Conservation (phyloP, 768 basidiomycete genomes). For the Boletus rubescentipes region DNA sequence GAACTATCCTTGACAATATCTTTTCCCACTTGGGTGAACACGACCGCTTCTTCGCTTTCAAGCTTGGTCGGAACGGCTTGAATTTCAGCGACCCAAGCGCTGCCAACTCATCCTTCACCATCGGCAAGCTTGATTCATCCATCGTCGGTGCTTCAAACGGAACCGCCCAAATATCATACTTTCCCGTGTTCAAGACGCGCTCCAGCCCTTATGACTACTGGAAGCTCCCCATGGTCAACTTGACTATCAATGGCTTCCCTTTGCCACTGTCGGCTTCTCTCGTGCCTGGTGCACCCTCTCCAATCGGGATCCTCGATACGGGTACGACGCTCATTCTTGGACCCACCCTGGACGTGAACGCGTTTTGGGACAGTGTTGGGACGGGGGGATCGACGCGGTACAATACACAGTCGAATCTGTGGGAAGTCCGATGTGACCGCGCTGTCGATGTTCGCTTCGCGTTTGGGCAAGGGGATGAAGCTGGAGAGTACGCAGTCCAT, state of each 20-base stretch:
- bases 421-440: slow-evolving; percentile 52
- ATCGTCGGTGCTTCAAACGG: slow-evolving; percentile 25
- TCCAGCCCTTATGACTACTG: slow-evolving; percentile 49
- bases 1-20: slow-evolving; percentile 47
- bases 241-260: slow-evolving; percentile 43
- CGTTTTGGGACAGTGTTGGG: slow-evolving; percentile 51
- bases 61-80: slow-evolving; percentile 41
- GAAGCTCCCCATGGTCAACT: slow-evolving; percentile 49
- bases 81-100: slow-evolving; percentile 15
- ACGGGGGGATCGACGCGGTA: slow-evolving; percentile 38
- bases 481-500: slow-evolving; percentile 44
- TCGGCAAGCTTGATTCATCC: slow-evolving; percentile 47
- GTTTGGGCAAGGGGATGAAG: slow-evolving; percentile 38
- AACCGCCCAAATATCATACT: slow-evolving; percentile 34
- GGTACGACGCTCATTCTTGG: slow-evolving; percentile 59
- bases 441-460: slow-evolving; percentile 46
- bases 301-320: slow-evolving; percentile 62
- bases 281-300: slow-evolving; percentile 38
- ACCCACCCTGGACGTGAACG: slow-evolving; percentile 49
- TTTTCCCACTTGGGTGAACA: slow-evolving; percentile 41
- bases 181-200: slow-evolving; percentile 40
- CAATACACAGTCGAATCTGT: slow-evolving; percentile 37
- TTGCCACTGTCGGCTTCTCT: slow-evolving; percentile 47
- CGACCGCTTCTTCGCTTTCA: slow-evolving; percentile 50
- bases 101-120: slow-evolving; percentile 46